phyloP scores from a whole-genome alignment of 805 yeast species.

The Teunomyces tritomae region DNA sequence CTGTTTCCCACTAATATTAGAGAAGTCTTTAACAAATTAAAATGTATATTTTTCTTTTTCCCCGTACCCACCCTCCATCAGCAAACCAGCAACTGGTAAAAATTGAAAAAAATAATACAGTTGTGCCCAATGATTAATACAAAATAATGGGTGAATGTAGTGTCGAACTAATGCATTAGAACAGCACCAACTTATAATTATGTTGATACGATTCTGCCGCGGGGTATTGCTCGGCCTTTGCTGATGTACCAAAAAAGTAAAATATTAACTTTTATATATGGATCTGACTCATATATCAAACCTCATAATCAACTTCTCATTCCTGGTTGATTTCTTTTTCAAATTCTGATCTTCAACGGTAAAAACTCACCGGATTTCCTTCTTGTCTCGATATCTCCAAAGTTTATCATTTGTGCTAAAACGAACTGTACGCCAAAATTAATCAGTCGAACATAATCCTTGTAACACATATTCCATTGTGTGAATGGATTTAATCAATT shows the following conservation, averaged over 20 bases:
- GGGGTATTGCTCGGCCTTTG: neutral
- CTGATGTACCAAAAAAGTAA: neutral
- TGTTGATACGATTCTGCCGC: neutral
- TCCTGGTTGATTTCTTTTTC: neutral
- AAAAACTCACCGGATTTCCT: neutral
- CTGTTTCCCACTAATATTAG: too few relatives aligned
- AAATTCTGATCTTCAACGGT: neutral
- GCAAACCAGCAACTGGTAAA: neutral
- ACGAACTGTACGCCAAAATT: neutral
- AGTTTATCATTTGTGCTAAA: neutral
- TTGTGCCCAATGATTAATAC: neutral
- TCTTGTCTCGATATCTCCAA: neutral
- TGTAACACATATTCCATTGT: neutral
- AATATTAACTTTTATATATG: too few relatives aligned
- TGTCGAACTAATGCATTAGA: too few relatives aligned
- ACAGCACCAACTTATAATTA: too few relatives aligned
- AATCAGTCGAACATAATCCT: neutral
- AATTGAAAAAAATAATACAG: neutral
- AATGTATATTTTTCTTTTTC: neutral
- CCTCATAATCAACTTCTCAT: neutral
- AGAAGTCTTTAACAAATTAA: neutral
- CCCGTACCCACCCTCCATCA: neutral
- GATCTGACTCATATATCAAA: too few relatives aligned
- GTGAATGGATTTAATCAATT: neutral
- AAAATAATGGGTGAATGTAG: too few relatives aligned